These are phyloP conservation scores for Trichosporon sp. DNA, from an alignment of 1,284 basidiomycete species.

Conservation along the genomic window DNA sequence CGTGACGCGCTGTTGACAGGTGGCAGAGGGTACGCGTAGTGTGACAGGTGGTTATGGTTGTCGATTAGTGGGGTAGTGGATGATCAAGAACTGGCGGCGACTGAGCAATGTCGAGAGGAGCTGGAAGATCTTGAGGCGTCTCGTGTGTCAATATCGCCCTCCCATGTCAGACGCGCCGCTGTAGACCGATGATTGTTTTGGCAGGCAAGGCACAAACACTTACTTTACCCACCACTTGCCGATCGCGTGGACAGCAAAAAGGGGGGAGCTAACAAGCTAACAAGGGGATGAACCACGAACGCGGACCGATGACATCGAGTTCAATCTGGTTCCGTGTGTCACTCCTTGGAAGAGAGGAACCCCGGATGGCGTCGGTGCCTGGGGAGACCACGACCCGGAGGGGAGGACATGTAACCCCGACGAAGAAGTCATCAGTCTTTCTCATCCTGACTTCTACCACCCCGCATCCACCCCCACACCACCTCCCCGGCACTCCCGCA, in stretches of 20 bases:
- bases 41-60: slow-evolving; percentile 14
- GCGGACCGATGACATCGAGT: slow-evolving; percentile 8
- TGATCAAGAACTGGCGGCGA: not conserved
- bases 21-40: not conserved
- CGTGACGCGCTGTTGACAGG: not conserved
- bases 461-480: slow-evolving; percentile 18
- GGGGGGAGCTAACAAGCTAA: not conserved
- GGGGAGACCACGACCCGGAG: slow-evolving; percentile 3
- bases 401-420: slow-evolving; percentile 14
- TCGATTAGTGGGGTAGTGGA: not conserved
- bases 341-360: not conserved
- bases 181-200: slow-evolving; percentile 13
- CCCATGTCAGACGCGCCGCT: slow-evolving; percentile 12
- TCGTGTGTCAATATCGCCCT: not conserved
- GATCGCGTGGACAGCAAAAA: not conserved
- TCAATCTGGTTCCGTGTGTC: slow-evolving; percentile 13
- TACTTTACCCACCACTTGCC: not conserved
- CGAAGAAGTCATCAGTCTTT: slow-evolving; percentile 15
- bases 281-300: not conserved
- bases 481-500: not conserved
- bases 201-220: slow-evolving; percentile 13
- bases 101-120: not conserved
- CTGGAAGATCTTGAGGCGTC: not conserved
- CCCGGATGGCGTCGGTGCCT: slow-evolving; percentile 18
- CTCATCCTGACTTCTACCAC: slow-evolving; percentile 10